Percentiles rank a stretch among this genome's conserved stretches.
These are phyloP conservation scores for Leccinum imitatum DNA, from an alignment of 768 basidiomycete species.

Conservation along the genomic window DNA sequence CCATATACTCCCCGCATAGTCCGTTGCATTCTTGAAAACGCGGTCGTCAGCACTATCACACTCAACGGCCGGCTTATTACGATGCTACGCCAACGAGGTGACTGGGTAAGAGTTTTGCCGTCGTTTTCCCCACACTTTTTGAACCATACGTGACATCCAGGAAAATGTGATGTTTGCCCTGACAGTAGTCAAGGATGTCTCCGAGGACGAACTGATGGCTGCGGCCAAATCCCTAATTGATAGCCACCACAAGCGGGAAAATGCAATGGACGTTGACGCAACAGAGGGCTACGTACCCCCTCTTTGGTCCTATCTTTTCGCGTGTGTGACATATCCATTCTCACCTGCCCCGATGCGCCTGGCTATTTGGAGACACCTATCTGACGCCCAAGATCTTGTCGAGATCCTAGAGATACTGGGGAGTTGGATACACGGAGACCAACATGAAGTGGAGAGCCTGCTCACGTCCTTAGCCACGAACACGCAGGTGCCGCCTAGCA, in stretches of 20 bases:
- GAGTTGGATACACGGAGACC: conserved; percentile 38
- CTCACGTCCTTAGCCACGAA: conserved; percentile 25
- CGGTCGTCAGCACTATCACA: conserved; percentile 61
- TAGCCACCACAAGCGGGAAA: conserved; percentile 32
- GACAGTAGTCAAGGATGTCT: conserved; percentile 55
- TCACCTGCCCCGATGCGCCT: conserved; percentile 40
- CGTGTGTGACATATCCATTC: conserved; percentile 41
- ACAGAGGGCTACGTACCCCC: conserved; percentile 31
- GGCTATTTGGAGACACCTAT: conserved; percentile 43
- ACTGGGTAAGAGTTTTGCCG: conserved; percentile 56
- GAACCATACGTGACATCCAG: conserved; percentile 12
- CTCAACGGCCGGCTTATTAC: conserved; percentile 57
- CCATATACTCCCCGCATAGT: conserved; percentile 59
- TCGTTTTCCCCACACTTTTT: neutral
- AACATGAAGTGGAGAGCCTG: conserved; percentile 20
- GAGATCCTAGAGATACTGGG: conserved; percentile 38
- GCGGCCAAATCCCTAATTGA: conserved; percentile 46
- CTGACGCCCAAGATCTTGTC: conserved; percentile 40
- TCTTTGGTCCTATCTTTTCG: conserved; percentile 37
- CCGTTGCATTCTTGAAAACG: conserved; percentile 54
- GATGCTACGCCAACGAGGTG: conserved; percentile 50
- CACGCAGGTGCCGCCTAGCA: conserved; percentile 15
- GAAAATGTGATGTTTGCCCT: conserved; percentile 51
- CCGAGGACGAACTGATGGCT: conserved; percentile 62
- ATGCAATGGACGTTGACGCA: conserved; percentile 39